These are phyloP conservation scores for Jatropha curcas DNA, from an alignment of 345 rosid species.

Conservation along the genomic window DNA sequence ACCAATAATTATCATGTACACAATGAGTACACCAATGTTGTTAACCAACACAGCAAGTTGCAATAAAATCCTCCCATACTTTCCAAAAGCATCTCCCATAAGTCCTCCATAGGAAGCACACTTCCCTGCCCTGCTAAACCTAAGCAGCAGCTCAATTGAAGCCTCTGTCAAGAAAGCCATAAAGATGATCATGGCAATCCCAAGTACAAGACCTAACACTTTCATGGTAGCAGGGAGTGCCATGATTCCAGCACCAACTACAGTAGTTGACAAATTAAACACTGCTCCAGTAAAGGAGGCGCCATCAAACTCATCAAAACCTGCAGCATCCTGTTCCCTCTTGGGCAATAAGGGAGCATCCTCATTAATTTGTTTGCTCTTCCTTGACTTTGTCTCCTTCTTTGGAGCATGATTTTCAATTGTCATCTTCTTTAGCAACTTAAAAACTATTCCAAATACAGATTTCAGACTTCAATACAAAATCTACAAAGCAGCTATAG, in stretches of 20 bases:
- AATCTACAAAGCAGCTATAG: constrained; percentile 12
- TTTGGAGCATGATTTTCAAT: constrained; percentile 40
- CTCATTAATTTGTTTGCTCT: constrained; percentile 40
- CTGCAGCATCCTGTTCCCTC: constrained; percentile 42
- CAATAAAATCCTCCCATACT: constrained; percentile 56
- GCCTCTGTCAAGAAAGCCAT: constrained; percentile 83
- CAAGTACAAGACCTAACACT: constrained; percentile 72
- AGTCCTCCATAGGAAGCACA: constrained; percentile 67
- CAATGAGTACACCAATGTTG: constrained; percentile 87
- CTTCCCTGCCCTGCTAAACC: constrained; percentile 75
- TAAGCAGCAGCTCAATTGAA: constrained; percentile 74
- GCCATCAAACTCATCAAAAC: constrained; percentile 72
- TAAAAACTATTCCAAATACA: constrained; percentile 9
- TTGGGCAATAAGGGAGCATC: constrained; percentile 59
- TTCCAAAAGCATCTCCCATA: constrained; percentile 90
- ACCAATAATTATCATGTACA: constrained; percentile 97
- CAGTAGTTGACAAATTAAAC: constrained; percentile 79
- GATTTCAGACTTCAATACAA: constrained; percentile 6
- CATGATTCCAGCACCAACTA: constrained; percentile 98
- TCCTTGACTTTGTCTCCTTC: constrained; percentile 52
- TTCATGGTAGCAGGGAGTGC: constrained; percentile 95
- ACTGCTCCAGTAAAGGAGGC: constrained; percentile 92
- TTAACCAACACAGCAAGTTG: constrained; percentile 69
- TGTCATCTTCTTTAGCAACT: constrained; percentile 48
- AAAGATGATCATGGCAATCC: constrained; percentile 62